Conservation (phyloP, 192 early-diverging fungal species). For the Phycomyces blakesleeanus region DNA sequence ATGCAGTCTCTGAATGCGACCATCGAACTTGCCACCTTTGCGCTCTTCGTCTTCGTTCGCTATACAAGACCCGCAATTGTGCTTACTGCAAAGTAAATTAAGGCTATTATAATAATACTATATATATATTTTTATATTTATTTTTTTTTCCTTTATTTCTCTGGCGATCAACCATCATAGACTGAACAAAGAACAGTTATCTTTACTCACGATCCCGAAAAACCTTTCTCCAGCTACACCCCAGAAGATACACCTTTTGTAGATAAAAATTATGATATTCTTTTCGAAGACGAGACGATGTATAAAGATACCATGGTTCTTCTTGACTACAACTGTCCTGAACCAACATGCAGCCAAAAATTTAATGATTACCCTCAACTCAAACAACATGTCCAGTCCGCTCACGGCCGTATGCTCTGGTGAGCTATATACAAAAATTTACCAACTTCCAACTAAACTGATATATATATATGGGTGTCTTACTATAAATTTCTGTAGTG, state of each 20-base stretch:
- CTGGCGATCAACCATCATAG: slow-evolving; percentile 37
- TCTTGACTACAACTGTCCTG: slow-evolving; percentile 85
- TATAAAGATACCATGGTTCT: slow-evolving; percentile 68
- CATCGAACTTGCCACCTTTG: slow-evolving; percentile 91
- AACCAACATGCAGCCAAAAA: slow-evolving; percentile 65
- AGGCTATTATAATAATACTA: too few relatives aligned
- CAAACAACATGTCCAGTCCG: slow-evolving; percentile 76
- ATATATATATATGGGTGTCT: neutral
- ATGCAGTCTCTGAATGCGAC: slow-evolving; percentile 85
- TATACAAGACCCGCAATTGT: slow-evolving; percentile 85
- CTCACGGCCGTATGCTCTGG: slow-evolving; percentile 77
- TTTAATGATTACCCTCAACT: slow-evolving; percentile 78
- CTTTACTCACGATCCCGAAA: slow-evolving; percentile 66
- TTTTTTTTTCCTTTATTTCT: too few relatives aligned
- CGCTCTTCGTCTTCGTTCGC: slow-evolving; percentile 78
- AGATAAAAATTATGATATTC: slow-evolving; percentile 70
- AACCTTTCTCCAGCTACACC: slow-evolving; percentile 49
- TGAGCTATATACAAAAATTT: slow-evolving; percentile 31
- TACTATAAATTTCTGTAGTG: slow-evolving; percentile 48
- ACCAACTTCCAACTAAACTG: neutral
- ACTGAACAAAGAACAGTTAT: slow-evolving; percentile 74
- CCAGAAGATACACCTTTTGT: slow-evolving; percentile 45
- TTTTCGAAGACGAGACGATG: slow-evolving; percentile 74
- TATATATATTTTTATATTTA: neutral
- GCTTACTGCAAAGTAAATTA: slow-evolving; percentile 82